These are phyloP conservation scores for Auricularia heimuer DNA, from an alignment of 768 basidiomycete species.

Conservation along the genomic window DNA sequence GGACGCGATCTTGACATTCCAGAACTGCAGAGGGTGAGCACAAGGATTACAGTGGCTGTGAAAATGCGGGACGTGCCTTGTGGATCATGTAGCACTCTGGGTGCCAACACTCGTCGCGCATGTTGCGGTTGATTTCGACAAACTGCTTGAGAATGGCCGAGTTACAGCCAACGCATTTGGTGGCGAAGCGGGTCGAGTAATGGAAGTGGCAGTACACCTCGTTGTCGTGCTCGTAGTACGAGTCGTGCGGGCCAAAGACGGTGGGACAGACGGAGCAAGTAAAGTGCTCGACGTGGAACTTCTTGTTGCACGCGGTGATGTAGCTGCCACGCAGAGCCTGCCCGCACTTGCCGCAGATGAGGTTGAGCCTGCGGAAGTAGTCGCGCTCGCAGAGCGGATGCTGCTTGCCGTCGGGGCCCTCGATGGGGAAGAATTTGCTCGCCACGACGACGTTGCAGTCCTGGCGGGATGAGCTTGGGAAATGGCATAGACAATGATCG, in stretches of 20 bases:
- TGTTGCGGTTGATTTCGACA: slow-evolving; percentile 98
- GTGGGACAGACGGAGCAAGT: slow-evolving; percentile 95
- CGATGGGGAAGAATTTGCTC: slow-evolving; percentile 97
- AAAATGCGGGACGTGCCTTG: slow-evolving; percentile 49
- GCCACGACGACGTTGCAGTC: slow-evolving; percentile 96
- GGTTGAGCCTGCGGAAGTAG: slow-evolving; percentile 90
- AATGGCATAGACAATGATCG: slow-evolving; percentile 5
- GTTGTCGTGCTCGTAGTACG: slow-evolving; percentile 98
- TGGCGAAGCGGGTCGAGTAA: slow-evolving; percentile 96
- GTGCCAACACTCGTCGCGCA: slow-evolving; percentile 99
- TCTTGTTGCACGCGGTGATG: slow-evolving; percentile 98
- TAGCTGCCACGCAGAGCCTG: slow-evolving; percentile 93
- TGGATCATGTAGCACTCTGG: slow-evolving; percentile 99
- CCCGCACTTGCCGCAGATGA: slow-evolving; percentile 94
- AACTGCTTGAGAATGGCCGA: slow-evolving; percentile 98
- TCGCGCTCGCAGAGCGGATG: slow-evolving; percentile 97
- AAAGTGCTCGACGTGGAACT: slow-evolving; percentile 99
- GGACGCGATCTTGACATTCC: slow-evolving; percentile 85
- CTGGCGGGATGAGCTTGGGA: slow-evolving; percentile 30
- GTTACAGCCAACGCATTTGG: slow-evolving; percentile 95
- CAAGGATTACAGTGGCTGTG: background rate
- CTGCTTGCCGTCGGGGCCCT: slow-evolving; percentile 79
- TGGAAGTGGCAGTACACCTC: slow-evolving; percentile 99
- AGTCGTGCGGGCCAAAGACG: slow-evolving; percentile 94
- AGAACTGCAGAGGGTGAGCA: slow-evolving; percentile 44